phyloP scores from a whole-genome alignment of 2,329 filamentous ascomycete genomes.

The Acarospora socialis region DNA sequence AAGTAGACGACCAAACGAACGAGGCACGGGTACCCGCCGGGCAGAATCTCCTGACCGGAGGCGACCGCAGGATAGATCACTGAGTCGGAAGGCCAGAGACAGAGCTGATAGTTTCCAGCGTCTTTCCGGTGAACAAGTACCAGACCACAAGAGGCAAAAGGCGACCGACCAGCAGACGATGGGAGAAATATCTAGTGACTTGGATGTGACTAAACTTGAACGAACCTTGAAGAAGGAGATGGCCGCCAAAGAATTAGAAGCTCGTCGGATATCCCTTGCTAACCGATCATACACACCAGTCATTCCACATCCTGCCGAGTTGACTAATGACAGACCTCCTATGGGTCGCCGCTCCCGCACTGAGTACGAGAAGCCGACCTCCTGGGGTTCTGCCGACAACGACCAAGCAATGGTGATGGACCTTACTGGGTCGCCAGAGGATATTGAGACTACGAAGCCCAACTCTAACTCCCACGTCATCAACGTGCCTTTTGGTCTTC shows the following conservation, averaged over 20 bases:
- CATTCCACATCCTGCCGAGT: slow-evolving; percentile 59
- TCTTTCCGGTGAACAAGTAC: no score
- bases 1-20: slow-evolving; percentile 34
- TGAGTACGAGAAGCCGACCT: slow-evolving; percentile 31
- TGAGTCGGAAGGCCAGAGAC: slow-evolving; percentile 26
- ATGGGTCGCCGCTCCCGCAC: slow-evolving; percentile 23
- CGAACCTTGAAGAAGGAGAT: slow-evolving; percentile 54
- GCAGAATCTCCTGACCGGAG: slow-evolving; percentile 34
- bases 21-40: slow-evolving; percentile 27
- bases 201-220: slow-evolving; percentile 45
- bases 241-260: slow-evolving; percentile 74
- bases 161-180: slow-evolving; percentile 36
- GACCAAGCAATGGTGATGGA: no score
- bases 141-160: no score
- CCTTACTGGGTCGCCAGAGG: no score
- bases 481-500: slow-evolving; percentile 48
- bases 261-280: slow-evolving; percentile 70
- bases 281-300: slow-evolving; percentile 64
- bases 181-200: slow-evolving; percentile 41
- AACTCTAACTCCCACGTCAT: slow-evolving; percentile 16
- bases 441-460: no score
- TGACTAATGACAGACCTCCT: slow-evolving; percentile 26
- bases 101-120: no score
- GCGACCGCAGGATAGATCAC: slow-evolving; percentile 19
- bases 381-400: slow-evolving; percentile 5